These are phyloP conservation scores for Linnemannia exigua DNA, from an alignment of 192 early-diverging fungal genomes.

Conservation along the genomic window DNA sequence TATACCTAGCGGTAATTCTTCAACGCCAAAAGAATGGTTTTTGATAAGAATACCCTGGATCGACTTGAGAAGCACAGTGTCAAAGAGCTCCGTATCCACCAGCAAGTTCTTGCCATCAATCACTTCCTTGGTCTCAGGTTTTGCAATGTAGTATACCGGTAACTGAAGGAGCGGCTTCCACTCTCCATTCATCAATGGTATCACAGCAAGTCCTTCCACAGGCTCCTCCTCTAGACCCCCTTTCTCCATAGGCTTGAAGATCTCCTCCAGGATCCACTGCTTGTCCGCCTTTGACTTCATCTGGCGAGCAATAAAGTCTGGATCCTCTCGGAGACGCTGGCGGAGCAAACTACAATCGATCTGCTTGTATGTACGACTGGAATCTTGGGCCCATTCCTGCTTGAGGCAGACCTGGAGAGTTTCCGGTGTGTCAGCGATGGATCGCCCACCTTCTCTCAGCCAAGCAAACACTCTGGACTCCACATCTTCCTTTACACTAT, in stretches of 20 bases:
- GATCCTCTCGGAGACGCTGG: background rate
- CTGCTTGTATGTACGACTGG: background rate
- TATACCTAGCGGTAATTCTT: background rate
- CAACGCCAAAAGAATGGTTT: background rate
- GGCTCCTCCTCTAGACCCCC: background rate
- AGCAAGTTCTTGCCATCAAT: background rate
- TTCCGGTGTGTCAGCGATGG: background rate
- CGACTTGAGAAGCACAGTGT: background rate
- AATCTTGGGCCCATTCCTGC: background rate
- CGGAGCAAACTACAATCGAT: constrained; percentile 12
- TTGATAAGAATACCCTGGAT: background rate
- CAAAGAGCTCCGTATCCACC: background rate
- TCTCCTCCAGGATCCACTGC: background rate
- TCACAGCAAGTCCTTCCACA: background rate
- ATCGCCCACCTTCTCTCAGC: background rate
- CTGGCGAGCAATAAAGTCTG: background rate
- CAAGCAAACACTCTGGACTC: background rate
- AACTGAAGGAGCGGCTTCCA: background rate
- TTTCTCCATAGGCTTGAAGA: background rate
- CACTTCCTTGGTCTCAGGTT: background rate
- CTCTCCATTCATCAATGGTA: background rate
- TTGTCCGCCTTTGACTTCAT: background rate
- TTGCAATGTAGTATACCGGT: background rate
- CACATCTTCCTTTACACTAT: background rate
- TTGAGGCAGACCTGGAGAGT: background rate